Conservation (phyloP, 148 eudicot species). For the Heliamphora exappendiculata region DNA sequence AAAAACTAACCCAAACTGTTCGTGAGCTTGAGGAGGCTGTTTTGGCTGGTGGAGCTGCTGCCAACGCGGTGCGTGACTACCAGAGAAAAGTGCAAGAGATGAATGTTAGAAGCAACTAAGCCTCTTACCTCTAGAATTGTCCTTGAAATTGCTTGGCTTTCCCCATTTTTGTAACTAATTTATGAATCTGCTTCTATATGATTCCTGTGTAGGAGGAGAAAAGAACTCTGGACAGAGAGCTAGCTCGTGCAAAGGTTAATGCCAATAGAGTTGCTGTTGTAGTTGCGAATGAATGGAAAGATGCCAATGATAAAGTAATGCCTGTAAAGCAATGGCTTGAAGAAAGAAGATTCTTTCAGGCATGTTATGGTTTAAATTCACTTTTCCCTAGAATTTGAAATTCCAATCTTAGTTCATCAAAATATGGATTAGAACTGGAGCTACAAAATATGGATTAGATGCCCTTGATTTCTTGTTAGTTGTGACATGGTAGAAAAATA, state of each 20-base stretch:
- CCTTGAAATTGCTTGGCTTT: not conserved
- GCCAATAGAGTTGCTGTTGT: slow-evolving; percentile 96
- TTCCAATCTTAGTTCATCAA: not conserved
- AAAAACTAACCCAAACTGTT: slow-evolving; percentile 85
- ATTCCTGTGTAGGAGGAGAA: slow-evolving; percentile 64
- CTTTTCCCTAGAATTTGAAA: not conserved
- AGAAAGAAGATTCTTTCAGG: slow-evolving; percentile 92
- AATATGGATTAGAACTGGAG: not conserved
- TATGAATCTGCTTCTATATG: slow-evolving; percentile 4
- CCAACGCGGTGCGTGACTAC: slow-evolving; percentile 96
- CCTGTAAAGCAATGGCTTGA: slow-evolving; percentile 99
- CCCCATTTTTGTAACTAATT: not conserved
- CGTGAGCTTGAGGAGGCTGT: slow-evolving; percentile 95
- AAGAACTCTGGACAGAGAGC: slow-evolving; percentile 76
- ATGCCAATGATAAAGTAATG: slow-evolving; percentile 94
- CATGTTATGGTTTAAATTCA: slow-evolving; percentile 15
- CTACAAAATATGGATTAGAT: not conserved
- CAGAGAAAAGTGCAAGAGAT: slow-evolving; percentile 89
- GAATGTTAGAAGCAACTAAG: slow-evolving; percentile 44
- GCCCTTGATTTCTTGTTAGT: not conserved
- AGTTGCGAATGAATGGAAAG: slow-evolving; percentile 99
- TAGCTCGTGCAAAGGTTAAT: slow-evolving; percentile 85
- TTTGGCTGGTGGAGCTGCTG: slow-evolving; percentile 98
- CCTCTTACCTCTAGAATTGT: not conserved
- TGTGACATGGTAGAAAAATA: not conserved